Conservation (phyloP, 805 yeast species). For the Hanseniaspora guilliermondii region DNA sequence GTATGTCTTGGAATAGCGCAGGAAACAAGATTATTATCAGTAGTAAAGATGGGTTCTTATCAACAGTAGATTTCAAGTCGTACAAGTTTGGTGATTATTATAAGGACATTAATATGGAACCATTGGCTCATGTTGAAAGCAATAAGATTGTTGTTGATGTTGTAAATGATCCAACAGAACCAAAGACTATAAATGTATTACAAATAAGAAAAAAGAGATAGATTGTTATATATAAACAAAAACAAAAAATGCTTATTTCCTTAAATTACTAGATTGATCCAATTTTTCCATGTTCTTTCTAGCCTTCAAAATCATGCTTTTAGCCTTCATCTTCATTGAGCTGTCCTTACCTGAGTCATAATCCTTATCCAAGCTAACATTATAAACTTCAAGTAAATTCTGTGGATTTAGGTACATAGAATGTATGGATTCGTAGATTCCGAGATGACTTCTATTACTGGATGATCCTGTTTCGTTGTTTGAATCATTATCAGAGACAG, state of each 20-base stretch:
- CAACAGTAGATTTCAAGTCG: conserved; percentile 28
- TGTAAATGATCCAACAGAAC: neutral
- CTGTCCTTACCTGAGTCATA: conserved; percentile 16
- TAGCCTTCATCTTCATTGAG: conserved; percentile 23
- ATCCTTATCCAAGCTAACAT: conserved; percentile 20
- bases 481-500: neutral
- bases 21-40: conserved; percentile 61
- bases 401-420: conserved; percentile 25
- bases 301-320: conserved; percentile 44
- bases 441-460: neutral
- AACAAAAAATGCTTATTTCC: neutral
- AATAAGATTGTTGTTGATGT: neutral
- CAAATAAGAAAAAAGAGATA: conserved; percentile 16
- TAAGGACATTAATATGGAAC: neutral
- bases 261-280: conserved; percentile 1
- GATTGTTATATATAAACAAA: neutral
- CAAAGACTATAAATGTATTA: conserved; percentile 15
- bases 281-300: conserved; percentile 40
- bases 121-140: neutral
- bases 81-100: conserved; percentile 1
- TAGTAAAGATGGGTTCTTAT: conserved; percentile 88
- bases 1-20: conserved; percentile 69
- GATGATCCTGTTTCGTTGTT: neutral
- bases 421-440: conserved; percentile 19
- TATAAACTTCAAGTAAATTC: conserved; percentile 22